These are phyloP conservation scores for Lentinula guzmanii DNA, from an alignment of 768 basidiomycete species.

Conservation along the genomic window DNA sequence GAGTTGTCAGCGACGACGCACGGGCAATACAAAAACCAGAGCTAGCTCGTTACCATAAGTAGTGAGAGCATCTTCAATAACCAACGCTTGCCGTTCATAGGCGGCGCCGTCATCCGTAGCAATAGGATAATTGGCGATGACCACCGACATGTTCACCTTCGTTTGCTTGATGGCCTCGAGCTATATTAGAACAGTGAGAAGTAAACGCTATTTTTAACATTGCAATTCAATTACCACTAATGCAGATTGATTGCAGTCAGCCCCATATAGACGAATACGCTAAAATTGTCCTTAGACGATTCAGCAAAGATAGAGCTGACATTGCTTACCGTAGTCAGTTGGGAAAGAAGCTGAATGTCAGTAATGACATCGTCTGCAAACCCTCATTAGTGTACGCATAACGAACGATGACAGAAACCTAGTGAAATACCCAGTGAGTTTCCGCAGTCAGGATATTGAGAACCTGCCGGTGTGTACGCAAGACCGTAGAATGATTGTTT, in stretches of 20 bases:
- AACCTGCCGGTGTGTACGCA: conserved; percentile 78
- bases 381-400: neutral
- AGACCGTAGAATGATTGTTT: conserved; percentile 75
- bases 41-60: conserved; percentile 49
- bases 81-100: conserved; percentile 66
- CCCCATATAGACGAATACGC: conserved; percentile 78
- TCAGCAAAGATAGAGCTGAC: neutral
- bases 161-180: conserved; percentile 88
- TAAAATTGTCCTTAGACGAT: neutral
- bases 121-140: conserved; percentile 63
- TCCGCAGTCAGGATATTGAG: conserved; percentile 66
- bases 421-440: conserved; percentile 37
- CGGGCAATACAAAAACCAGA: neutral
- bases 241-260: conserved; percentile 80
- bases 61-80: conserved; percentile 59
- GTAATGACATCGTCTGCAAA: neutral
- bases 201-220: neutral
- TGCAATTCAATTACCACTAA: conserved; percentile 48
- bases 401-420: conserved; percentile 30
- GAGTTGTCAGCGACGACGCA: neutral
- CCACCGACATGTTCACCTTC: conserved; percentile 81
- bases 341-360: conserved; percentile 64
- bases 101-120: conserved; percentile 54
- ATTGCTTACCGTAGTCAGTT: conserved; percentile 57
- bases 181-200: conserved; percentile 18